Evolutionary conservation across 2,329 filamentous ascomycete species (phyloP).

Genomic region (Cladosporium sp.): DNA sequence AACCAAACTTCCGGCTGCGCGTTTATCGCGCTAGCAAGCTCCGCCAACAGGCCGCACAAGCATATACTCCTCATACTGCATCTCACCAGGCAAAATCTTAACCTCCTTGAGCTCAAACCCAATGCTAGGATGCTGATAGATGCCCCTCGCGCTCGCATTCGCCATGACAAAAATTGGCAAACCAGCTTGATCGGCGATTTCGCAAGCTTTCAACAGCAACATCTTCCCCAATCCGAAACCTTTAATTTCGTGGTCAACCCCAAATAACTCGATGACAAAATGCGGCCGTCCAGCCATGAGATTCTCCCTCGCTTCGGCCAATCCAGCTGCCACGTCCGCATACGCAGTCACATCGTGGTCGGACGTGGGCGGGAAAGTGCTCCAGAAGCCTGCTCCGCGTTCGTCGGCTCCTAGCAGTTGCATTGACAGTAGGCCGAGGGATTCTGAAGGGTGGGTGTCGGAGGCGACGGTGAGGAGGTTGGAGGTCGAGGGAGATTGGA

Average conservation of each 20-base stretch:
- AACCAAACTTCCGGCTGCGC: too few relatives aligned
- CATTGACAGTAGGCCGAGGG: constrained; percentile 4
- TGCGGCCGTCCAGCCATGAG: constrained; percentile 16
- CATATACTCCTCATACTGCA: constrained; percentile 18
- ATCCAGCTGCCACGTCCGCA: constrained; percentile 11
- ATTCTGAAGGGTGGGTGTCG: constrained; percentile 5
- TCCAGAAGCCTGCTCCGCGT: constrained; percentile 14
- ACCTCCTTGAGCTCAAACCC: constrained; percentile 14
- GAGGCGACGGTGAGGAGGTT: constrained; percentile 16
- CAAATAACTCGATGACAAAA: constrained; percentile 22
- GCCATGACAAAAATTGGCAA: constrained; percentile 23
- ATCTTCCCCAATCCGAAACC: constrained; percentile 19
- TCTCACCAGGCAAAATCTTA: constrained; percentile 16
- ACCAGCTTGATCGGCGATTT: constrained; percentile 19
- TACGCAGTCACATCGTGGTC: constrained; percentile 20
- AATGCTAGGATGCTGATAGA: constrained; percentile 13
- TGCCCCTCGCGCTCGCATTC: constrained; percentile 16
- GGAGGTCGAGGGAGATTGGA: constrained; percentile 12
- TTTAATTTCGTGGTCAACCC: constrained; percentile 22
- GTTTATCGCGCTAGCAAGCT: too few relatives aligned
- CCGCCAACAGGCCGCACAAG: constrained; percentile 16
- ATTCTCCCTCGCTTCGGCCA: constrained; percentile 13
- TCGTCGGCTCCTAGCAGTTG: constrained; percentile 4
- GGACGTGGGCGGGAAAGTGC: constrained; percentile 10
- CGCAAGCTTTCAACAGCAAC: constrained; percentile 20